Evolutionary conservation across 1,284 basidiomycete genomes (phyloP), one percentile per base, ranked within the genome.

Genomic region (Sphaerobolus stellatus): DNA sequence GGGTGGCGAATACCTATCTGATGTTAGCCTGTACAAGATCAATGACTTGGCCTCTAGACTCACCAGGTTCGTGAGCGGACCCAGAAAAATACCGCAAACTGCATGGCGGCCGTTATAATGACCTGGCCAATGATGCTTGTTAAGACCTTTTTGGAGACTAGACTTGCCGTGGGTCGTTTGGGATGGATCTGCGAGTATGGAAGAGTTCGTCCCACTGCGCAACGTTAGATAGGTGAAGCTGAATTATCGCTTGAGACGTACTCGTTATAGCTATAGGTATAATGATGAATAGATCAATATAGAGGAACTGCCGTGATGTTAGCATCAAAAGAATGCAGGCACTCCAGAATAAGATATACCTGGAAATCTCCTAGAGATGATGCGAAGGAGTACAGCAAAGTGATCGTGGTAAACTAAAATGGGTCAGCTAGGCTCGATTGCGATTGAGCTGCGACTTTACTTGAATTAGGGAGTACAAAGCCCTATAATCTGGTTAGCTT

Each of bases 211-310:
- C 94, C 95, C 96, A 99, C 93, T 93, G 33, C 53, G 47, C 66
- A 24, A 22, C 7, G 47, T 53, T 28, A 56, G 43, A 57, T 54
- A n/a, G 27, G 29, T 2, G 46, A 27, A 45, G 28, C 16, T 6
- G 11, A 38, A 50, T 40, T 40, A 30, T 29, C n/a, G 52, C 25
- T 6, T 27, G 41, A 14, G 2, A 74, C 91, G 73, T 67, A 95
- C 93, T 98, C 38, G 94, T 88, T 53, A 99, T 88, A 38, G 96
- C 96, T 54, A 98, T 84, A 1, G 96, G 96, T 48, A 98, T 92
- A 65, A 98, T 98, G 72, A 98, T 93, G 74, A 96, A 94, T 44
- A 99, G 78, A 73, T 99, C 96, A 63, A 99, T 98, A 73, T 98
- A 98, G 28, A 99, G 77, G 72, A 99, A 97, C 90, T 95, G 65